Evolutionary conservation across 2,329 filamentous ascomycete species (phyloP), one percentile per base, ranked within the genome.

Genomic region (Cordyceps farinosa): DNA sequence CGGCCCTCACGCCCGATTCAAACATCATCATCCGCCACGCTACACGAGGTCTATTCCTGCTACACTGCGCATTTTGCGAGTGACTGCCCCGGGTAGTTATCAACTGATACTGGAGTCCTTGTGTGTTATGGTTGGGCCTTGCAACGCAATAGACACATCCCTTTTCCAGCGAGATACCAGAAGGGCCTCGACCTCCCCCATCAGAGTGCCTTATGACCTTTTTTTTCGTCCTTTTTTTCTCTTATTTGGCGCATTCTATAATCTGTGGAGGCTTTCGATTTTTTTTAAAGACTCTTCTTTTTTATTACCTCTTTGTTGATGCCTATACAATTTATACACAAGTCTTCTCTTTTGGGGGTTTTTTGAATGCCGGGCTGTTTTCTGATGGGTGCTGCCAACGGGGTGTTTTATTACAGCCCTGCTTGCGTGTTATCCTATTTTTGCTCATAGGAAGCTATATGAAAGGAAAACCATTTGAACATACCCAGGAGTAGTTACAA

Each of bases 51-150:
- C 22, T 44, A 29, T 53, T 48, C 11, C 52, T 29, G 38, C 29
- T 34, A 45, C 11, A 42, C 30, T 53, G 38, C 47, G 48, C 53
- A 34, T 53, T 42, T 47, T 62, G 40, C 52, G 60, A 42, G 44
- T 55, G 51, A 50, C 52, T 56, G 32, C 42, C 22, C 42, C 34
- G 60, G 60, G 52, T 50, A 30, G 51, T 40, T 56, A 44, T 44
- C 51, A 30, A 61, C 29, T 54, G 61, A 63, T 66, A 60, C 65
- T 68, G 68, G 62, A 68, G 63, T 70, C 70, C 17, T 48, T 58
- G 61, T 53, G 61, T 48, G 40, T 58, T 63, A 58, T 58, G 52
- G 30, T 36, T 59, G 47, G 61, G 61, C 32, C 48, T 53, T 58
- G 54, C 61, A 53, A 57, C 61, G 61, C 64, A 61, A 58, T 52